Conservation (phyloP, 2,329 filamentous ascomycete species). For the Epichloe sibirici region DNA sequence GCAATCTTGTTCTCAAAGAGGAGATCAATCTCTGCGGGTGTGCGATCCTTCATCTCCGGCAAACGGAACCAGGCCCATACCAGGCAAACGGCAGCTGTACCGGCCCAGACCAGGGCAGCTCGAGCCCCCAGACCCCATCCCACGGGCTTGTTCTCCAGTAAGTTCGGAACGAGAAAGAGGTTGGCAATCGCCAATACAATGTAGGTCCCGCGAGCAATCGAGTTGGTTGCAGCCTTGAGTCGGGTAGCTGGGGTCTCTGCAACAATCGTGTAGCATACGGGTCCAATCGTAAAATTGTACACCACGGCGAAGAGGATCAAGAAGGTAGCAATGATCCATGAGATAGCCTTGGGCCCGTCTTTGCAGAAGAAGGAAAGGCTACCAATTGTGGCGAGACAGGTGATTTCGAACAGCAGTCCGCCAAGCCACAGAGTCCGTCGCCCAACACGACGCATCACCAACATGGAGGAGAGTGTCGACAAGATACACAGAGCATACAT, state of each 20-base stretch:
- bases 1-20: slow-evolving; percentile 14
- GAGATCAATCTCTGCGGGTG: slow-evolving; percentile 11
- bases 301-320: slow-evolving; percentile 26
- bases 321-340: slow-evolving; percentile 24
- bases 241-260: slow-evolving; percentile 23
- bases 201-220: slow-evolving; percentile 10
- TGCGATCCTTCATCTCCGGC: slow-evolving; percentile 14
- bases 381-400: slow-evolving; percentile 15
- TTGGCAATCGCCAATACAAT: slow-evolving; percentile 10
- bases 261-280: slow-evolving; percentile 26
- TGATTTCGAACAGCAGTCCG: slow-evolving; percentile 23
- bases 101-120: slow-evolving; percentile 11
- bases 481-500: slow-evolving; percentile 26
- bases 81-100: slow-evolving; percentile 6
- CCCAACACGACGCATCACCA: slow-evolving; percentile 25
- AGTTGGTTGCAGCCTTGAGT: slow-evolving; percentile 12
- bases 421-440: slow-evolving; percentile 30
- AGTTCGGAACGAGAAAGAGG: slow-evolving; percentile 10
- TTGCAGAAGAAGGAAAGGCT: not conserved
- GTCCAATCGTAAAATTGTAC: slow-evolving; percentile 31
- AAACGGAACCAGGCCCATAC: slow-evolving; percentile 13
- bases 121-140: slow-evolving; percentile 11
- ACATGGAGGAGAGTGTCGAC: slow-evolving; percentile 32
- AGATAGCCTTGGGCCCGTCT: not conserved
- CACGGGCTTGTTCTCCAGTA: slow-evolving; percentile 10